Evolutionary conservation across 2,329 filamentous ascomycete species (phyloP).

Genomic region (Bipolaris cookei): DNA sequence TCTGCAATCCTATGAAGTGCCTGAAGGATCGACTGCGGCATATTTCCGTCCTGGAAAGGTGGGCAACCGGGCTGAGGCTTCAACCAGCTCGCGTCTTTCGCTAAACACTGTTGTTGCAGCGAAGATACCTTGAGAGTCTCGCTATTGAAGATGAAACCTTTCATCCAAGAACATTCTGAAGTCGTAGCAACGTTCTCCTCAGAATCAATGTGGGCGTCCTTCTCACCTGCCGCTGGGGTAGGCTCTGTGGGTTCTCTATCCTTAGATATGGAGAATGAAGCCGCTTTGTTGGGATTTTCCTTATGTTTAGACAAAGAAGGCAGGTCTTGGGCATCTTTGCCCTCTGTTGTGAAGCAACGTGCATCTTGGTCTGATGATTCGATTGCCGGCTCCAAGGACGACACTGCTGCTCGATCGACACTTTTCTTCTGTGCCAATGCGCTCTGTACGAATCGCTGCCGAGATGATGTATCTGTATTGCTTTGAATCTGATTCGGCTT

Average conservation of each 20-base stretch:
- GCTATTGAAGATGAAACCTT: conserved; percentile 29
- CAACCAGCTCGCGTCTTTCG: conserved; percentile 48
- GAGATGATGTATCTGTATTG: neutral
- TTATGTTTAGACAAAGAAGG: neutral
- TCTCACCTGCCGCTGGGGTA: neutral
- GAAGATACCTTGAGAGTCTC: conserved; percentile 45
- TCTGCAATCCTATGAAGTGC: conserved; percentile 25
- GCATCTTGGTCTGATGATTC: neutral
- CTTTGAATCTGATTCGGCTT: neutral
- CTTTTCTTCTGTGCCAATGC: conserved; percentile 6
- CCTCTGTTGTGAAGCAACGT: neutral
- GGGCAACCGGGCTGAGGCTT: conserved; percentile 41
- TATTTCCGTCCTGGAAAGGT: conserved; percentile 47
- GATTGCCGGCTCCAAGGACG: neutral
- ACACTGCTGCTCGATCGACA: neutral
- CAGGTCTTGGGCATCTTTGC: neutral
- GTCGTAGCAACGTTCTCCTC: neutral
- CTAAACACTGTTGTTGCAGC: conserved; percentile 59
- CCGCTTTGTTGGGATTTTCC: neutral
- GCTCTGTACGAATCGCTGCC: neutral
- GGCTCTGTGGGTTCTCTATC: neutral
- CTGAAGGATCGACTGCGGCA: conserved; percentile 46
- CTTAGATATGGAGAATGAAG: neutral
- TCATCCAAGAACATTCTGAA: conserved; percentile 33
- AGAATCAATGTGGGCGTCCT: neutral